A percentile compares a stretch with the other conserved stretches of the same genome.
phyloP scores from a whole-genome alignment of 768 basidiomycete species.

The Boletus sensibilis region DNA sequence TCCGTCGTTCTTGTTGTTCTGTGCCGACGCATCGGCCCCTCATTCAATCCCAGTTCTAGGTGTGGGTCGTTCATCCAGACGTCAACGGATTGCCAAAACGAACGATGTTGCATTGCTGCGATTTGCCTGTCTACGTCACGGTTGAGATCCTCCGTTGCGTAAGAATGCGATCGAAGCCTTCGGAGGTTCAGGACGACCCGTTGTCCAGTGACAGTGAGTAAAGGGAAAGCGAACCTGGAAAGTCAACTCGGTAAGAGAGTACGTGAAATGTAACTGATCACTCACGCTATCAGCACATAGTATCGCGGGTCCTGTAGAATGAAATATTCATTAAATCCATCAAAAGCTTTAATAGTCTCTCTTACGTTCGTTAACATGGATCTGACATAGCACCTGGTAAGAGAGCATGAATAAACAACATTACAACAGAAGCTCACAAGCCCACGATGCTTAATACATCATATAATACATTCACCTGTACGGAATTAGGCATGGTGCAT shows the following conservation, averaged over 20 bases:
- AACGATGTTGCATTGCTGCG: not conserved
- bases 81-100: conserved; percentile 3
- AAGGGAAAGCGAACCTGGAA: conserved; percentile 5
- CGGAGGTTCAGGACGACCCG: conserved; percentile 20
- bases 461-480: conserved; percentile 1
- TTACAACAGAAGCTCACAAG: conserved; percentile 5
- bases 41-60: not conserved
- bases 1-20: no score
- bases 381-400: no score
- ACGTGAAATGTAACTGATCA: no score
- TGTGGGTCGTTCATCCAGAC: not conserved
- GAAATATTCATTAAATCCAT: no score
- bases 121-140: not conserved
- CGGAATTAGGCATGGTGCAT: not conserved
- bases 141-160: not conserved
- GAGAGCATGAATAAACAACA: no score
- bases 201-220: conserved; percentile 18
- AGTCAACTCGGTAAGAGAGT: no score
- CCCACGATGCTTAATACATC: not conserved
- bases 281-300: no score
- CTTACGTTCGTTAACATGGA: no score
- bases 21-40: not conserved
- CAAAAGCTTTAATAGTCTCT: no score
- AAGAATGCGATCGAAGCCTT: not conserved
- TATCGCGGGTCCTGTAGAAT: no score